A percentile compares a stretch with the other conserved stretches of the same genome.
Conservation (phyloP, 78 protist genomes). For the Chrysochromulina tobinii region DNA sequence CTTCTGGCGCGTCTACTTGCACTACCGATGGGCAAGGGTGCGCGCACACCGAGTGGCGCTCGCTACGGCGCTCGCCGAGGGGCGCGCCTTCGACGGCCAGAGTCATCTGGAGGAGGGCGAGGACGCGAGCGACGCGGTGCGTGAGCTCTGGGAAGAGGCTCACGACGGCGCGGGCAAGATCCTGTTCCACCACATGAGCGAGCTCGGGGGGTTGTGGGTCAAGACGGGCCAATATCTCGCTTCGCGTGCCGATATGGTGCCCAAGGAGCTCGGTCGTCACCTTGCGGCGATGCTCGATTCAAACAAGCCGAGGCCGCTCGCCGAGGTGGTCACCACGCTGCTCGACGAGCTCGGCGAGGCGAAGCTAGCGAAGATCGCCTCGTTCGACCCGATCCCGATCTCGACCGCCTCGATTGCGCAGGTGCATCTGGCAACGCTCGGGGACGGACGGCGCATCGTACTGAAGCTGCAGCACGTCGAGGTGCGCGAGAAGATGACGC, state of each 20-base stretch:
- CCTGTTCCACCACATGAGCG: background rate
- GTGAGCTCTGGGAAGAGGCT: background rate
- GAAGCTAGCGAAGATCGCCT: background rate
- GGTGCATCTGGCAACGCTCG: background rate
- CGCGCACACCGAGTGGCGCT: background rate
- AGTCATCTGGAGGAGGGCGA: background rate
- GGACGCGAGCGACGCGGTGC: background rate
- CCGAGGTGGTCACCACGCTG: background rate
- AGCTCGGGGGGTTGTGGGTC: conserved; percentile 23
- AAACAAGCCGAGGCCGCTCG: background rate
- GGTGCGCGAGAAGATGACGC: background rate
- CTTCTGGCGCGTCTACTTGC: background rate
- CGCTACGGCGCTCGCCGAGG: too few species aligned
- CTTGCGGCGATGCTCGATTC: background rate
- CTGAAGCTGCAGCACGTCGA: background rate
- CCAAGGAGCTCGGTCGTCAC: background rate
- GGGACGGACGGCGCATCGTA: background rate
- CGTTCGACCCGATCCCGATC: background rate
- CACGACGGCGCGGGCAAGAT: background rate
- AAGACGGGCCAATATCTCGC: conserved; percentile 18
- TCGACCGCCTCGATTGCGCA: background rate
- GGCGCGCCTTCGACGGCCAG: too few species aligned
- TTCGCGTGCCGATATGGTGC: background rate
- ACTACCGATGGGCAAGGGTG: background rate
- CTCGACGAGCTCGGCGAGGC: background rate